phyloP scores from a whole-genome alignment of 306 rosid genomes.

The Trichosanthes cucumerina region DNA sequence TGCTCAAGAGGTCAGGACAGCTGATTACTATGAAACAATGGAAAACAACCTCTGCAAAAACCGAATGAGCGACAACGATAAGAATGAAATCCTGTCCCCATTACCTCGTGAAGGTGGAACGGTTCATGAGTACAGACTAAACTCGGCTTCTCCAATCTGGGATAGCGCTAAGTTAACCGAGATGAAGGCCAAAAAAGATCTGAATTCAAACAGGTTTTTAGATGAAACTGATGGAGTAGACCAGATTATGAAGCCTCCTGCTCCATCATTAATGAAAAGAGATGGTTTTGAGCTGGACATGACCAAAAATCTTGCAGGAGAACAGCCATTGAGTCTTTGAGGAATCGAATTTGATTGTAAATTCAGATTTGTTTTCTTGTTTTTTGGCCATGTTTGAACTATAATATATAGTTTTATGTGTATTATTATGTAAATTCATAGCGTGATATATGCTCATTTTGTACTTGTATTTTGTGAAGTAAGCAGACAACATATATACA shows the following conservation, averaged over 20 bases:
- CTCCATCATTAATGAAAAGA: conserved; percentile 15
- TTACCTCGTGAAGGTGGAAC: conserved; percentile 29
- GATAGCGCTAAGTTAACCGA: conserved; percentile 19
- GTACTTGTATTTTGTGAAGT: not conserved
- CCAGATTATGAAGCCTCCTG: conserved; percentile 28
- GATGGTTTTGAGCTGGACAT: not conserved
- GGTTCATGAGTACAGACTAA: conserved; percentile 14
- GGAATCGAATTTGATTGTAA: not conserved
- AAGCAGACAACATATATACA: not conserved
- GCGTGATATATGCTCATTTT: not conserved
- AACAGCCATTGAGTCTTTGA: not conserved
- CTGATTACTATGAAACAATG: conserved; percentile 27
- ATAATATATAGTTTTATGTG: not conserved
- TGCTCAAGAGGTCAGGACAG: conserved; percentile 51
- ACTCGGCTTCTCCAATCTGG: conserved; percentile 14
- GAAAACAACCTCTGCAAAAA: conserved; percentile 21
- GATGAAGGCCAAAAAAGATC: conserved; percentile 13
- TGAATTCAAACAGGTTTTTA: conserved; percentile 5
- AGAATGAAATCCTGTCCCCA: conserved; percentile 17
- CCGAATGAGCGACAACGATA: not conserved
- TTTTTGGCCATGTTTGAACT: not conserved
- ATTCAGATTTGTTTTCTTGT: not conserved
- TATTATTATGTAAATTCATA: not conserved
- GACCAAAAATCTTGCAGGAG: not conserved
- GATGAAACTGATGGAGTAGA: conserved; percentile 13